A percentile compares a stretch with the other conserved stretches of the same genome.
Conservation (phyloP, 352 stramenopile species). For the Phytophthora agathidicida region DNA sequence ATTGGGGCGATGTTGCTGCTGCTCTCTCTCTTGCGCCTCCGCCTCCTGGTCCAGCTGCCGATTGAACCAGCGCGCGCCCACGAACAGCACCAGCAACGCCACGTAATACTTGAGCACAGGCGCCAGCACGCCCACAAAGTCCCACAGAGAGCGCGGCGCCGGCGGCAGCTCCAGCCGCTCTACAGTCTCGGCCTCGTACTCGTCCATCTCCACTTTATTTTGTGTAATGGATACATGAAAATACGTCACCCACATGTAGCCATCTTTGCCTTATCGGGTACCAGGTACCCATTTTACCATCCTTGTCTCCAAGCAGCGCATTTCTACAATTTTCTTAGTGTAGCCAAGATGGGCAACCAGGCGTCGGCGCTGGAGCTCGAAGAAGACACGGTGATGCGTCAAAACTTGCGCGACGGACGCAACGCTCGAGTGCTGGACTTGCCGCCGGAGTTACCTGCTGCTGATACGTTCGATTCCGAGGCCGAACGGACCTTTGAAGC, state of each 20-base stretch:
- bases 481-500: not conserved
- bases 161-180: constrained; percentile 32
- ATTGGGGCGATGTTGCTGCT: constrained; percentile 33
- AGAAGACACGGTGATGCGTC: constrained; percentile 3
- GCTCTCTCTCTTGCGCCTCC: constrained; percentile 45
- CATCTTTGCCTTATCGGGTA: too few relatives aligned
- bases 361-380: constrained; percentile 14
- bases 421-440: constrained; percentile 25
- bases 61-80: constrained; percentile 66
- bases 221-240: constrained; percentile 5
- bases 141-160: constrained; percentile 53
- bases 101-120: constrained; percentile 85
- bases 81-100: constrained; percentile 63
- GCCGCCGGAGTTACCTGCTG: not conserved
- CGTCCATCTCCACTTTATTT: constrained; percentile 1
- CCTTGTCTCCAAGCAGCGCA: constrained; percentile 14
- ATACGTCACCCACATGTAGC: constrained; percentile 10
- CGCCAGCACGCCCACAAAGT: constrained; percentile 55
- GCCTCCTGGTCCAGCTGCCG: constrained; percentile 58
- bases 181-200: constrained; percentile 4
- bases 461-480: constrained; percentile 1
- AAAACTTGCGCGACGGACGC: constrained; percentile 14
- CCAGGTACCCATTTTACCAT: not conserved
- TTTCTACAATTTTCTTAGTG: constrained; percentile 11
- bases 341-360: constrained; percentile 38